Conservation (phyloP, 2,329 filamentous ascomycete genomes). For the Cephalotrichum gorgonifer region DNA sequence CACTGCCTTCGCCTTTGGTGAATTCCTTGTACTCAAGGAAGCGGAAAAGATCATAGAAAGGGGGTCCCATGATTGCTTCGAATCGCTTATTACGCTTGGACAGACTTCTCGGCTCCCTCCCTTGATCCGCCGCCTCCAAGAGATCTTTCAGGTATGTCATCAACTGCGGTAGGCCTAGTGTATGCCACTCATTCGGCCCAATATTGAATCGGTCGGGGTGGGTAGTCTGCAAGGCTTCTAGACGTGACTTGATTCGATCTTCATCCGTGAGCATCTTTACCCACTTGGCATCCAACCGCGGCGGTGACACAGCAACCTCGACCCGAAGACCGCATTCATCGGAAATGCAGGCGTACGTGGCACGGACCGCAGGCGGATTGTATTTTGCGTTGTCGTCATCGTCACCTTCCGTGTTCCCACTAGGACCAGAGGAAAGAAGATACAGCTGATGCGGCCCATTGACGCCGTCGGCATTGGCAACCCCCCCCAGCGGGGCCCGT, state of each 20-base stretch:
- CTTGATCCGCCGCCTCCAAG: constrained; percentile 22
- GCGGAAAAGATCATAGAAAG: constrained; percentile 36
- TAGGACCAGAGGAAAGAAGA: background rate
- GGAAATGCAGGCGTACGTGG: constrained; percentile 7
- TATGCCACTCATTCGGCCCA: constrained; percentile 27
- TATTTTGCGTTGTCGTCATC: constrained; percentile 4
- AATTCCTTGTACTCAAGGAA: constrained; percentile 37
- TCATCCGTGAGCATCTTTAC: constrained; percentile 33
- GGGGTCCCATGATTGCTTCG: constrained; percentile 38
- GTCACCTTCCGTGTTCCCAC: background rate
- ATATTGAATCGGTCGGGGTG: constrained; percentile 39
- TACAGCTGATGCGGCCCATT: constrained; percentile 3
- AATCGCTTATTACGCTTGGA: constrained; percentile 49
- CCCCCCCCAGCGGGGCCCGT: background rate
- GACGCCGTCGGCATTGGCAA: background rate
- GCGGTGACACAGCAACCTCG: constrained; percentile 34
- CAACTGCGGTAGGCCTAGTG: constrained; percentile 32
- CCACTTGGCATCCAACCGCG: constrained; percentile 33
- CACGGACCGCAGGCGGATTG: constrained; percentile 7
- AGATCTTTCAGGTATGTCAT: constrained; percentile 42
- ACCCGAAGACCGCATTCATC: constrained; percentile 8
- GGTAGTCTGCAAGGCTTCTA: constrained; percentile 25
- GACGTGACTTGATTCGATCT: constrained; percentile 27
- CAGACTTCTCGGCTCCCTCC: constrained; percentile 29
- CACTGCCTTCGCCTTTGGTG: constrained; percentile 23